Conservation (phyloP, 345 rosid species). For the Eucalyptus cloeziana region DNA sequence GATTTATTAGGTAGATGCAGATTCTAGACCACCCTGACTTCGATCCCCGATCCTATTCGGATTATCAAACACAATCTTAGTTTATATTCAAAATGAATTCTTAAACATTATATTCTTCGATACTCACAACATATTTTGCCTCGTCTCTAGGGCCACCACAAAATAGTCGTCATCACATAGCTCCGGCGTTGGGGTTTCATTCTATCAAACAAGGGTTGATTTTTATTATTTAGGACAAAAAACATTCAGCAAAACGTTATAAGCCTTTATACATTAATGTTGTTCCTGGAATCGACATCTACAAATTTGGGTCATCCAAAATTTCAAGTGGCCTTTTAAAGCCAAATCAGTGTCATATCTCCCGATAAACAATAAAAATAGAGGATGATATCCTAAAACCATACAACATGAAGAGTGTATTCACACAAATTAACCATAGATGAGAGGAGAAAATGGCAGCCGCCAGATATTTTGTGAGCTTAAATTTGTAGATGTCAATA, state of each 20-base stretch:
- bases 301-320: not conserved
- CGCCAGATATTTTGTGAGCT: not conserved
- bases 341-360: not conserved
- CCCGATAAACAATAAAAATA: not conserved
- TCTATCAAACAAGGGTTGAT: not conserved
- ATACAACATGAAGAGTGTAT: not conserved
- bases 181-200: not conserved
- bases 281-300: not conserved
- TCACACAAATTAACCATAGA: not conserved
- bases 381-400: not conserved
- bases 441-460: not conserved
- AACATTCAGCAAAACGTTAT: not conserved
- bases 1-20: not conserved
- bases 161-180: not conserved
- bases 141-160: not conserved
- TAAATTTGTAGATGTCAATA: not conserved
- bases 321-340: not conserved
- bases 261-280: not conserved
- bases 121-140: not conserved
- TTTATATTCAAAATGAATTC: not conserved
- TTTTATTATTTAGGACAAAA: not conserved
- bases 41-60: fast-evolving
- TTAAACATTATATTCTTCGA: not conserved
- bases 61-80: not conserved
- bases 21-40: not conserved